Percentiles rank a stretch among this genome's conserved stretches.
These are phyloP conservation scores for Neophaeococcomyces aloes DNA, from an alignment of 2,329 filamentous ascomycete genomes.

Conservation along the genomic window DNA sequence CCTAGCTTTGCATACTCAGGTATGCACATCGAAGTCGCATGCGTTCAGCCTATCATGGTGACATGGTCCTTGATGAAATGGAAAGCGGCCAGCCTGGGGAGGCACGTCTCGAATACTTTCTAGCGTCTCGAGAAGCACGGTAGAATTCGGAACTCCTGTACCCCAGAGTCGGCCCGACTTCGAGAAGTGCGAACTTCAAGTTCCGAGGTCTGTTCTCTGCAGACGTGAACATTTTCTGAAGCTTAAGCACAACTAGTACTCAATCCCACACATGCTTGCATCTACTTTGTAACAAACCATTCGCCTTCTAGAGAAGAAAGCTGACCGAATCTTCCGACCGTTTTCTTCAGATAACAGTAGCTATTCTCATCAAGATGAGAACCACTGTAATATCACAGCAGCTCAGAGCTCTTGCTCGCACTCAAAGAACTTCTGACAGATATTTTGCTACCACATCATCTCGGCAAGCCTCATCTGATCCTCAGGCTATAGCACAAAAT, in stretches of 20 bases:
- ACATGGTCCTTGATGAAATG: too few relatives aligned
- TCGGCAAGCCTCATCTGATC: constrained; percentile 8
- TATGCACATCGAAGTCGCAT: too few relatives aligned
- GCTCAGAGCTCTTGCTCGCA: not conserved
- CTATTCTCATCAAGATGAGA: not conserved
- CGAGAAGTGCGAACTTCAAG: not conserved
- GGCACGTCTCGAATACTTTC: not conserved
- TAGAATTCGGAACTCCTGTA: not conserved
- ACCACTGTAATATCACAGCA: constrained; percentile 1
- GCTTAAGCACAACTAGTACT: not conserved
- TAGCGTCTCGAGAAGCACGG: constrained; percentile 5
- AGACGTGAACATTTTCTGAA: not conserved
- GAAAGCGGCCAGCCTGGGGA: not conserved
- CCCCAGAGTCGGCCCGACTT: not conserved
- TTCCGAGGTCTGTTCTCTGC: not conserved
- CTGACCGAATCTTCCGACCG: not conserved
- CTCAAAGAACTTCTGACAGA: not conserved
- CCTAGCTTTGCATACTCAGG: too few relatives aligned
- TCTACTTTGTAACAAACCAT: not conserved
- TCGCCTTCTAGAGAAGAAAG: not conserved
- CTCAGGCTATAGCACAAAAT: constrained; percentile 15
- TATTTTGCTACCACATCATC: not conserved
- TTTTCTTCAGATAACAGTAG: not conserved
- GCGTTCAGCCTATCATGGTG: too few relatives aligned
- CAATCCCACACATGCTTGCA: too few relatives aligned